Evolutionary conservation across 306 rosid species (phyloP), one percentile per base, ranked within the genome.

Genomic region (Fragaria ananassa): DNA sequence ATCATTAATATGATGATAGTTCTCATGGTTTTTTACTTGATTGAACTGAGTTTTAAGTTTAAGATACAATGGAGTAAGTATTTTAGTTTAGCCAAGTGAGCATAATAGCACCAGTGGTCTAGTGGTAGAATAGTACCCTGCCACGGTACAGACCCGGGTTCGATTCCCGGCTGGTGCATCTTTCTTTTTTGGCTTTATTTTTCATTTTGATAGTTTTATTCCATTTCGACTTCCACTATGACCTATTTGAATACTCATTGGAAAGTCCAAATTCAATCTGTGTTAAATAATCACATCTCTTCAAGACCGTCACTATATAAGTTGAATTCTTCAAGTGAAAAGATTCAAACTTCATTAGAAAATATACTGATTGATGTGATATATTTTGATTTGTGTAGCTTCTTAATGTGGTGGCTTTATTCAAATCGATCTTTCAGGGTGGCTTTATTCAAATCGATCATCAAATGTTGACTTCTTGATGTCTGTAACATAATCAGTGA

Each of bases 161-260:
- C 83, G 87, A 86, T 77, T 83, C 85, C 89, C 85, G 85, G 87
- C 85, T 86, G 83, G 85, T 83, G 89, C 89, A 82, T 21, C 5
- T 57, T 3, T 23, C 0, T 10, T 3, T 23, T 15, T 49, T 49
- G 15, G 7, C 19, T 49, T 49, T 4, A 13, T 14, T 49, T 41
- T 44, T 44, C 47, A 44, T 44, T 44, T 0, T 44, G 39, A 8
- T 44, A 44, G 46, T 7, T 42, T 42, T 23, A 41, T 41, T 41
- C 10, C 12, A 44, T 10, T 44, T 44, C 13, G 31, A 39, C 42
- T 39, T 6, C 42, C 47, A 44, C 13, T 9, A 41, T 41, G 44
- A 41, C 9, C 8, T 41, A 37, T 1, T 3, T 37, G 44, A 35
- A 35, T 35, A 35, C 39, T 37, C 41, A 37, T 42, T 45, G 15